Evolutionary conservation across 306 rosid genomes (phyloP).

Genomic region (Pueraria montana): DNA sequence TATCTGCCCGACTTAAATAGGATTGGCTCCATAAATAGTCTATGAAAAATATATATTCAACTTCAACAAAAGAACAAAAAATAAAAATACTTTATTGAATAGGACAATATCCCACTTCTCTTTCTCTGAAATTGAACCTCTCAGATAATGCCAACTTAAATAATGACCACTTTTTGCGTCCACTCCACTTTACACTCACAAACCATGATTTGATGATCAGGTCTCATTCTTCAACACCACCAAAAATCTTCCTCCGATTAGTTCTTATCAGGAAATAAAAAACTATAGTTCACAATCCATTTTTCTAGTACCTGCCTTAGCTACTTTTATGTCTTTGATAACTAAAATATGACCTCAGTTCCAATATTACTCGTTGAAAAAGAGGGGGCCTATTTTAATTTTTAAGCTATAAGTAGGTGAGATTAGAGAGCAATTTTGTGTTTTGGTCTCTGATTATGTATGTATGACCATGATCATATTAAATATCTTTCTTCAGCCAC

Average conservation of each 20-base stretch:
- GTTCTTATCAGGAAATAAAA: background rate
- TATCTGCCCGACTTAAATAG: too few species aligned
- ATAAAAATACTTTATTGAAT: background rate
- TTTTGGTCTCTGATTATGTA: background rate
- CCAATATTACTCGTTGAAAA: background rate
- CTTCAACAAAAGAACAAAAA: background rate
- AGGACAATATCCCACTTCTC: background rate
- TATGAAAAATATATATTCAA: background rate
- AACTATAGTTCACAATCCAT: background rate
- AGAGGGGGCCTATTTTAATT: background rate
- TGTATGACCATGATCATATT: constrained; percentile 4
- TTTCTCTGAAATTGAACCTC: constrained; percentile 12
- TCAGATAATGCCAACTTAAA: constrained; percentile 4
- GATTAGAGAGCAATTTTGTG: background rate
- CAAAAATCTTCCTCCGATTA: background rate
- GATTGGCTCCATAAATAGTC: too few species aligned
- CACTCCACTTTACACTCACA: background rate
- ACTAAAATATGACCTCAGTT: constrained; percentile 25
- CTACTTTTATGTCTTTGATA: background rate
- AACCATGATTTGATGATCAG: background rate
- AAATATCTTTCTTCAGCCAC: background rate
- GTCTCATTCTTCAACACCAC: background rate
- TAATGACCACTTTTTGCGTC: constrained; percentile 11
- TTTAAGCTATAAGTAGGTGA: background rate
- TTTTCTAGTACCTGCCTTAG: background rate